phyloP scores from a whole-genome alignment of 345 rosid genomes.

The Hibiscus tridactylites region DNA sequence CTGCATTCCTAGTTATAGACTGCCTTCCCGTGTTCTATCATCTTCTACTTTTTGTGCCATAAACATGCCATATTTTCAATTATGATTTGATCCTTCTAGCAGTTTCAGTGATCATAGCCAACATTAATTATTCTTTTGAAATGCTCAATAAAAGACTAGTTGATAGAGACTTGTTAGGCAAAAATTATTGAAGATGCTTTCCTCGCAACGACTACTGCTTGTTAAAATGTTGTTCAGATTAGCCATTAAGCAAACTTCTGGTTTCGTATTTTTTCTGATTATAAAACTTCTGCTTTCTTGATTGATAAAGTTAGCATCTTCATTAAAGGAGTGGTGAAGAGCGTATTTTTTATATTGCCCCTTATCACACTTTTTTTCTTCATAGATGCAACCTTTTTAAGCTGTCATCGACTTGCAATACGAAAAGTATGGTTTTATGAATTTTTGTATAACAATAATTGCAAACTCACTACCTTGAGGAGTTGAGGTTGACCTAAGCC shows the following conservation, averaged over 20 bases:
- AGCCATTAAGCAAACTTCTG: background rate
- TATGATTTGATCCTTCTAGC: background rate
- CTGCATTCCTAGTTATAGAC: background rate
- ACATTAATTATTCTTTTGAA: background rate
- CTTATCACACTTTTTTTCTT: background rate
- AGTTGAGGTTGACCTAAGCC: background rate
- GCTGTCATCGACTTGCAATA: background rate
- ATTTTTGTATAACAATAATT: conserved; percentile 2
- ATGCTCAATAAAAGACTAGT: background rate
- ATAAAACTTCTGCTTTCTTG: background rate
- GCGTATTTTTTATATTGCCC: background rate
- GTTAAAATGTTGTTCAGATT: background rate
- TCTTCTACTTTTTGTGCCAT: background rate
- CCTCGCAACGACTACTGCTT: background rate
- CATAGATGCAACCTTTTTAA: background rate
- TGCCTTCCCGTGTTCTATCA: background rate
- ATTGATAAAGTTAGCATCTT: background rate
- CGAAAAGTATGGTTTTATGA: background rate
- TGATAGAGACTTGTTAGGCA: background rate
- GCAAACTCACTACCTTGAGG: background rate
- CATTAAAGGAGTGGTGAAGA: background rate
- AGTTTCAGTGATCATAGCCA: background rate
- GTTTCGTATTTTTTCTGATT: background rate
- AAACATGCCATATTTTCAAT: background rate
- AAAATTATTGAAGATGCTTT: background rate